Conservation (phyloP, 139 green algal genomes). For the Volvox reticuliferus region DNA sequence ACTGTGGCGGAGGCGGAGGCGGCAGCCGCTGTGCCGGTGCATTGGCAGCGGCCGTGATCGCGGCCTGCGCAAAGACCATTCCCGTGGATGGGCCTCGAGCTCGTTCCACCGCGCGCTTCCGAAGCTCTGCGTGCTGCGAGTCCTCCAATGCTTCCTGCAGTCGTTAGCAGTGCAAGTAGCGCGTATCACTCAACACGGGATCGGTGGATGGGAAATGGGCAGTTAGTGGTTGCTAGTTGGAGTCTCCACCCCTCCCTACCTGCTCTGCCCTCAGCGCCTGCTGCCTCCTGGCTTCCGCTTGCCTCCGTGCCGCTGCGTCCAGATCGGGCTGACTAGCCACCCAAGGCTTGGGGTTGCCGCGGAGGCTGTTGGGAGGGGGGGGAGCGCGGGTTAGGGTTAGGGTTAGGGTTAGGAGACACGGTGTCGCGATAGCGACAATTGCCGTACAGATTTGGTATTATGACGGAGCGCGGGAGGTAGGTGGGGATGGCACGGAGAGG, state of each 20-base stretch:
- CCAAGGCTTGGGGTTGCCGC: slow-evolving; percentile 29
- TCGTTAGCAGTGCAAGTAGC: no score
- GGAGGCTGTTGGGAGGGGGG: neutral
- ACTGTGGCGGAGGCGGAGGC: neutral
- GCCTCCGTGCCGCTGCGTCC: neutral
- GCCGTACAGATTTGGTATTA: no score
- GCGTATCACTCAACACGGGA: no score
- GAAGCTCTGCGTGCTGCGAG: neutral
- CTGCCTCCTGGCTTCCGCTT: slow-evolving; percentile 12
- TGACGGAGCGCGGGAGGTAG: no score
- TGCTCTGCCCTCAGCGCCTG: slow-evolving; percentile 34
- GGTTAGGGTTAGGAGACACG: no score
- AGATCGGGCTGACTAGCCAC: neutral
- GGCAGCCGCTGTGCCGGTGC: neutral
- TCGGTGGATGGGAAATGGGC: neutral
- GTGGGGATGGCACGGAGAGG: no score
- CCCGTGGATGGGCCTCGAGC: neutral
- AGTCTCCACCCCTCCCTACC: neutral
- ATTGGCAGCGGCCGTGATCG: neutral
- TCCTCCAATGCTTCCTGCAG: slow-evolving; percentile 47
- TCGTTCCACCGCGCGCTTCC: slow-evolving; percentile 1
- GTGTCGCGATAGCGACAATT: no score
- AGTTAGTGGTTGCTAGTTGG: no score
- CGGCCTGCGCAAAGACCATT: slow-evolving; percentile 29
- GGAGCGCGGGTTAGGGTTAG: no score